Conservation (phyloP, 305 asterid species). For the Solanum aculeatissimum region DNA sequence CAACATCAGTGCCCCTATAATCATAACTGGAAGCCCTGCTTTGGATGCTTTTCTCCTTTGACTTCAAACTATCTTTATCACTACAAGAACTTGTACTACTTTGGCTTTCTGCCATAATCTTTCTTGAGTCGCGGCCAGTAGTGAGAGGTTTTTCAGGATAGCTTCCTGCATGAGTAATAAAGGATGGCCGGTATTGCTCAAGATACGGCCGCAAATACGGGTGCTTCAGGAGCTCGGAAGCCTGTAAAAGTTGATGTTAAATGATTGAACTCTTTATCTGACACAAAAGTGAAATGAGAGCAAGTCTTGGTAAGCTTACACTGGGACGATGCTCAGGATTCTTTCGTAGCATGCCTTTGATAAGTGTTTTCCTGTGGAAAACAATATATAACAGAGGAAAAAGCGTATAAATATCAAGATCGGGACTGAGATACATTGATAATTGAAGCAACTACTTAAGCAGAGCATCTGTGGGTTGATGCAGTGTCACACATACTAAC, state of each 20-base stretch:
- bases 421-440: not conserved
- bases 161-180: slow-evolving; percentile 11
- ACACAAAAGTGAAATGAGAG: not conserved
- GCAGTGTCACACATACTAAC: not conserved
- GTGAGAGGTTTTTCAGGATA: slow-evolving; percentile 33
- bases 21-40: slow-evolving; percentile 16
- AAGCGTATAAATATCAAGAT: not conserved
- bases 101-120: slow-evolving; percentile 74
- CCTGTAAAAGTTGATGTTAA: slow-evolving; percentile 40
- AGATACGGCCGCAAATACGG: slow-evolving; percentile 74
- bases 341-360: slow-evolving; percentile 96
- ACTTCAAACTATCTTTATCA: slow-evolving; percentile 61
- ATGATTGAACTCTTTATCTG: not conserved
- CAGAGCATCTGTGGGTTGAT: not conserved
- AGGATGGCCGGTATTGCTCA: slow-evolving; percentile 65
- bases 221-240: slow-evolving; percentile 75
- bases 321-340: slow-evolving; percentile 92
- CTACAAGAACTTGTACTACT: slow-evolving; percentile 94
- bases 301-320: slow-evolving; percentile 32
- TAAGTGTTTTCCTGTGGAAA: slow-evolving; percentile 67
- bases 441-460: not conserved
- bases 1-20: slow-evolving; percentile 28
- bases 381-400: not conserved
- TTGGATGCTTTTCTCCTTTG: slow-evolving; percentile 38
- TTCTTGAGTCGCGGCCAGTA: slow-evolving; percentile 28